A percentile compares a stretch with the other conserved stretches of the same genome.
phyloP scores from a whole-genome alignment of 2,329 filamentous ascomycete genomes.

The Curvularia hawaiiensis region DNA sequence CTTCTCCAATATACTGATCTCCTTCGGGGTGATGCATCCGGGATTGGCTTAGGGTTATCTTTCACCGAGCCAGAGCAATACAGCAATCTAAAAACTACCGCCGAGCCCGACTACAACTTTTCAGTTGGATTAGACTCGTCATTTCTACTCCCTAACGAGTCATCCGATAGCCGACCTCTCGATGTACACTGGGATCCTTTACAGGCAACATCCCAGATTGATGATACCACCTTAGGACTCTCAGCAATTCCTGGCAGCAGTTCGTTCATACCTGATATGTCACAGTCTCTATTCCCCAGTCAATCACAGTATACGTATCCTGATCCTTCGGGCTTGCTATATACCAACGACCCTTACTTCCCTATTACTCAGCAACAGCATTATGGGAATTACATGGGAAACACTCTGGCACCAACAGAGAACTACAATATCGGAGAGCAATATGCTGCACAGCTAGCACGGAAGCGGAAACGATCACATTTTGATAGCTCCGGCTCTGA shows the following conservation, averaged over 20 bases:
- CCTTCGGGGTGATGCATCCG: background rate
- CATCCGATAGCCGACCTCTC: background rate
- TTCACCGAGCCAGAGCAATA: background rate
- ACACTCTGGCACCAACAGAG: slow-evolving; percentile 1
- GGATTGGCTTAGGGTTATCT: background rate
- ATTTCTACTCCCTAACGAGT: background rate
- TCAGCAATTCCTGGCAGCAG: slow-evolving; percentile 12
- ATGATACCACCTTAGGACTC: slow-evolving; percentile 10
- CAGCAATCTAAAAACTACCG: background rate
- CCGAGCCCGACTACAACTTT: background rate
- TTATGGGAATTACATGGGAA: slow-evolving; percentile 3
- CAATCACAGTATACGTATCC: slow-evolving; percentile 6
- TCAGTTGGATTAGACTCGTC: background rate
- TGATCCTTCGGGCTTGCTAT: slow-evolving; percentile 4
- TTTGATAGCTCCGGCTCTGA: slow-evolving; percentile 12
- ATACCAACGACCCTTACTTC: slow-evolving; percentile 10
- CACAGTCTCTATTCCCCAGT: background rate
- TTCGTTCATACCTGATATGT: background rate
- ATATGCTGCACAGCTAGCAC: background rate
- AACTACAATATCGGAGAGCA: background rate
- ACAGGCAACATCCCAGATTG: background rate
- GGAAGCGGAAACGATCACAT: slow-evolving; percentile 5
- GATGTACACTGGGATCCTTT: background rate
- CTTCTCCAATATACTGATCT: background rate
- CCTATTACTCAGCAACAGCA: background rate